A percentile compares a stretch with the other conserved stretches of the same genome.
These are phyloP conservation scores for Neocallimastix lanati DNA, from an alignment of 192 early-diverging fungal genomes.

Conservation along the genomic window DNA sequence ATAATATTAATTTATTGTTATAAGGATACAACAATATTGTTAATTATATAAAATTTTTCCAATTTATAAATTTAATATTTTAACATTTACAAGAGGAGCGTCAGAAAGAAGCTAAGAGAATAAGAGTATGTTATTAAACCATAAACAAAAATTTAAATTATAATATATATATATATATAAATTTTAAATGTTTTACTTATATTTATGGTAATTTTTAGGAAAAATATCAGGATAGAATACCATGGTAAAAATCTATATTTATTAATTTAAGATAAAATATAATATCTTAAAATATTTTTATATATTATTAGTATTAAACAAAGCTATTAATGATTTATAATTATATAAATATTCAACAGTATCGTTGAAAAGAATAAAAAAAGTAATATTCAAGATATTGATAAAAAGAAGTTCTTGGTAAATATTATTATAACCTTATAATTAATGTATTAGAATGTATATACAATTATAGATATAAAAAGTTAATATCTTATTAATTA, in stretches of 20 bases:
- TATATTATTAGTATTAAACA: too few relatives aligned
- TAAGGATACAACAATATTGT: background rate
- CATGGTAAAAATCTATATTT: background rate
- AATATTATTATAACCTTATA: too few relatives aligned
- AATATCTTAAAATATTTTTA: too few relatives aligned
- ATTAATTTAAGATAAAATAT: too few relatives aligned
- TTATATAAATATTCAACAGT: slow-evolving; percentile 5
- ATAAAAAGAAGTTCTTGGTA: slow-evolving; percentile 93
- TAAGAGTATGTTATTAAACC: background rate
- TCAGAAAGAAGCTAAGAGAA: background rate
- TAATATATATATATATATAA: too few relatives aligned
- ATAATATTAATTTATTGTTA: background rate
- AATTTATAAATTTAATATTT: too few relatives aligned
- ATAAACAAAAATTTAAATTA: too few relatives aligned
- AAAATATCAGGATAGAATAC: background rate
- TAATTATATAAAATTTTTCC: background rate
- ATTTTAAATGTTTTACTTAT: too few relatives aligned
- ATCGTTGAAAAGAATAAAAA: slow-evolving; percentile 95
- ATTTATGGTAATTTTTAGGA: background rate
- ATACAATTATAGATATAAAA: too few relatives aligned
- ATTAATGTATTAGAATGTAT: too few relatives aligned
- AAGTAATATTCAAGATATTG: slow-evolving; percentile 85
- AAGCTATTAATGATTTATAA: too few relatives aligned
- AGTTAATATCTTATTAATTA: too few relatives aligned
- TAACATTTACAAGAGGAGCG: background rate